Conservation (phyloP, 176 grass and related monocot genomes). For the Chrysopogon serrulatus region DNA sequence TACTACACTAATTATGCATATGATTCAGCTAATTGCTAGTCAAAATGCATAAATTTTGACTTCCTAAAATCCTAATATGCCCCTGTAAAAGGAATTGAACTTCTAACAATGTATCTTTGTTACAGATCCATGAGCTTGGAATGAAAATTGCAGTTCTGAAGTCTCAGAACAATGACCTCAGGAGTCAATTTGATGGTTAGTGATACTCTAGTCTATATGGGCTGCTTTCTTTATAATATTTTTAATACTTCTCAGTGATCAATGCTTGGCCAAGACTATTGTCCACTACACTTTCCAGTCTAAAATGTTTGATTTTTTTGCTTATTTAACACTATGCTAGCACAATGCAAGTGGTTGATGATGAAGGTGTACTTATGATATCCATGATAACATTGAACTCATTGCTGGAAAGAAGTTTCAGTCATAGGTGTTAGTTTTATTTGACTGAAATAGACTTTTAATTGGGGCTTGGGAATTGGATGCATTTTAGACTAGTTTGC, state of each 20-base stretch:
- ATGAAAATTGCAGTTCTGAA: constrained; percentile 98
- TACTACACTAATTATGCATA: not conserved
- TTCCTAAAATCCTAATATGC: not conserved
- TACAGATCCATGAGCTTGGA: constrained; percentile 97
- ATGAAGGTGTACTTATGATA: not conserved
- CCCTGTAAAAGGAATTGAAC: not conserved
- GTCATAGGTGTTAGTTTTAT: not conserved
- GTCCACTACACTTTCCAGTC: not conserved
- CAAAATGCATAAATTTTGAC: not conserved
- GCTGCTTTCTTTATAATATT: not conserved
- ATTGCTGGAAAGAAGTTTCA: not conserved
- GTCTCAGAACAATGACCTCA: constrained; percentile 82
- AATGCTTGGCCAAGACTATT: not conserved
- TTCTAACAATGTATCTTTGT: not conserved
- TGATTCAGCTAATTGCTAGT: not conserved
- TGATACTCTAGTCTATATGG: not conserved
- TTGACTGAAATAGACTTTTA: not conserved
- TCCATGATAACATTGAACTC: not conserved
- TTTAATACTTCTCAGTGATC: not conserved
- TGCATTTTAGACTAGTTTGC: not conserved
- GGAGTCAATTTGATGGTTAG: constrained; percentile 91
- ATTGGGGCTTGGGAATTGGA: not conserved
- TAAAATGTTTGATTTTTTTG: not conserved
- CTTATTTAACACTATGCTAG: not conserved
- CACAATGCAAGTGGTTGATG: not conserved